These are phyloP conservation scores for Ustilago cynodontis DNA, from an alignment of 1,284 basidiomycete species.

Conservation along the genomic window DNA sequence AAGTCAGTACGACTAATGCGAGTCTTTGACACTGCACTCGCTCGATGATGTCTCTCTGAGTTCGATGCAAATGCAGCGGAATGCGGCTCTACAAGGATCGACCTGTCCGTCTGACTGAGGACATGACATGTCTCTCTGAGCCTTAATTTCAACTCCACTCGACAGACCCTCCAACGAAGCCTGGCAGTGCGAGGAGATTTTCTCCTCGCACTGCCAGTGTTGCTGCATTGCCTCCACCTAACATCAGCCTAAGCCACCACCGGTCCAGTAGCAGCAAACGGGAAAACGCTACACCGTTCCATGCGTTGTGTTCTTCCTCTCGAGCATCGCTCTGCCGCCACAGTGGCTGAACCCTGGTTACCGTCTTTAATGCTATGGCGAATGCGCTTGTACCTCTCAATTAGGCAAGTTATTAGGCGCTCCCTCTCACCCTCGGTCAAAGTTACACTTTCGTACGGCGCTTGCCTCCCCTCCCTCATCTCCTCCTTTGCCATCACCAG, in stretches of 20 bases:
- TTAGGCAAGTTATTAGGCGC: constrained; percentile 11
- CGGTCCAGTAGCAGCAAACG: background rate
- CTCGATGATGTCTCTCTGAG: no score
- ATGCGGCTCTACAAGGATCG: background rate
- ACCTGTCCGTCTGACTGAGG: constrained; percentile 18
- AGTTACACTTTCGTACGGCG: background rate
- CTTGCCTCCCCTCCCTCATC: background rate
- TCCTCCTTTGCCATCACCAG: constrained; percentile 1
- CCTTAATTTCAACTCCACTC: constrained; percentile 20
- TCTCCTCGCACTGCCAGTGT: constrained; percentile 1
- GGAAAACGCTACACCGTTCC: background rate
- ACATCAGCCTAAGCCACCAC: no score
- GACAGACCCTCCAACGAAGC: no score
- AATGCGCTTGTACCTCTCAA: constrained; percentile 31
- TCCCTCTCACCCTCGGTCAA: background rate
- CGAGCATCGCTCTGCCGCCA: background rate
- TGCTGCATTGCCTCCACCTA: no score
- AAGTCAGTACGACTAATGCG: no score
- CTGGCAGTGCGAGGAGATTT: background rate
- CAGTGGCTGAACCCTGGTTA: constrained; percentile 2
- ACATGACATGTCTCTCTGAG: constrained; percentile 44
- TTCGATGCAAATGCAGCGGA: background rate
- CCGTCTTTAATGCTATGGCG: background rate
- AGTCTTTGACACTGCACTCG: no score
- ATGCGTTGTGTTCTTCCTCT: background rate